These are phyloP conservation scores for Podila epigama DNA, from an alignment of 192 early-diverging fungal genomes.

Conservation along the genomic window DNA sequence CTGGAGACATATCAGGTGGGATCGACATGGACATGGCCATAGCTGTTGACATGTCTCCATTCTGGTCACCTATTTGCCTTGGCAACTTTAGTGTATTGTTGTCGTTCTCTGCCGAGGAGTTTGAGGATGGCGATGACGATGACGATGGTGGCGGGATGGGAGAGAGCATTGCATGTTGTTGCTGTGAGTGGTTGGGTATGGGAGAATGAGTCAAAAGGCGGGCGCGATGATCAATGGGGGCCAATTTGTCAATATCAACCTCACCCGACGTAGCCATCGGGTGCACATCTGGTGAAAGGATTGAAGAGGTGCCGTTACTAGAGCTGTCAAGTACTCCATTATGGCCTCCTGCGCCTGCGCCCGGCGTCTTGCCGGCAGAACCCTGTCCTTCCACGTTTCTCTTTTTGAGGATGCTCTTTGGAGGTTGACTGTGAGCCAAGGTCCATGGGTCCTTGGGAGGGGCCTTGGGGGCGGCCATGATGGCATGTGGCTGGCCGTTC, in stretches of 20 bases:
- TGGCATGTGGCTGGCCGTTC: neutral
- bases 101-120: neutral
- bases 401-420: slow-evolving; percentile 28
- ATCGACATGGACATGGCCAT: neutral
- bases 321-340: too few species aligned
- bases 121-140: neutral
- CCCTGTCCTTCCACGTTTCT: neutral
- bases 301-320: neutral
- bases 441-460: slow-evolving; percentile 1
- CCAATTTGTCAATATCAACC: neutral
- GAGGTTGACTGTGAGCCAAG: neutral
- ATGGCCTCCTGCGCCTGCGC: neutral
- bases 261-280: neutral
- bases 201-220: neutral
- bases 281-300: neutral
- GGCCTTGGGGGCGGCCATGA: slow-evolving; percentile 7
- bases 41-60: neutral
- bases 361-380: neutral
- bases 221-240: neutral
- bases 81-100: neutral
- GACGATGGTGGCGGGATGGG: too few species aligned
- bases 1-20: slow-evolving; percentile 20
- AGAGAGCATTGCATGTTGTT: too few species aligned
- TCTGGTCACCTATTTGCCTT: neutral
- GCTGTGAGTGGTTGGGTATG: neutral